Evolutionary conservation across 1,139 yeast species (phyloP).

Genomic region (Magnusiomyces paraingens): DNA sequence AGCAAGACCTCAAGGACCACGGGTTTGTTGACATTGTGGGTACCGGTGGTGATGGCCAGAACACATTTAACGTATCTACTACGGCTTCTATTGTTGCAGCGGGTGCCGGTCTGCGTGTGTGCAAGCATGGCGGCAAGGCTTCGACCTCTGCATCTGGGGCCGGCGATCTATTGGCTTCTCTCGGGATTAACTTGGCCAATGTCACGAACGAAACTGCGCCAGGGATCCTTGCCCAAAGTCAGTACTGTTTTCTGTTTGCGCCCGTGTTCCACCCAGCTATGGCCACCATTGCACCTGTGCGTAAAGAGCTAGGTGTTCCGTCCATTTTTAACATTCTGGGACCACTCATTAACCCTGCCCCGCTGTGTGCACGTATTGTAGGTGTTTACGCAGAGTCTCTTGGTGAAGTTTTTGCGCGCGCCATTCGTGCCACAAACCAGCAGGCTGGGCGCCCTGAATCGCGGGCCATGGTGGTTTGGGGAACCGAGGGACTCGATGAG

Average conservation of each 20-base stretch:
- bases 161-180: conserved; percentile 70
- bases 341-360: conserved; percentile 79
- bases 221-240: conserved; percentile 45
- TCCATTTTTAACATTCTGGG: conserved; percentile 91
- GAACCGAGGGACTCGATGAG: conserved; percentile 85
- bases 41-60: conserved; percentile 97
- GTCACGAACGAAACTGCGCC: conserved; percentile 66
- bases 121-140: conserved; percentile 96
- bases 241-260: conserved; percentile 78
- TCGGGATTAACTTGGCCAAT: conserved; percentile 71
- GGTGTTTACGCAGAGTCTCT: conserved; percentile 80
- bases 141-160: conserved; percentile 90
- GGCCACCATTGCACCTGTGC: conserved; percentile 72
- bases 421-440: conserved; percentile 54
- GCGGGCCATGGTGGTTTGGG: conserved; percentile 82
- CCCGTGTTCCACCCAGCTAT: conserved; percentile 95
- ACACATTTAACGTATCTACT: conserved; percentile 93
- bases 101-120: conserved; percentile 66
- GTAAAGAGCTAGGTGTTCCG: conserved; percentile 77
- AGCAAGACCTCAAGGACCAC: conserved; percentile 19
- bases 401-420: conserved; percentile 79
- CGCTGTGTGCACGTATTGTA: conserved; percentile 69
- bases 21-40: conserved; percentile 90
- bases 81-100: conserved; percentile 92
- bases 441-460: conserved; percentile 38